phyloP scores from a whole-genome alignment of 257 asterid species.

The Forsythia suspensa region DNA sequence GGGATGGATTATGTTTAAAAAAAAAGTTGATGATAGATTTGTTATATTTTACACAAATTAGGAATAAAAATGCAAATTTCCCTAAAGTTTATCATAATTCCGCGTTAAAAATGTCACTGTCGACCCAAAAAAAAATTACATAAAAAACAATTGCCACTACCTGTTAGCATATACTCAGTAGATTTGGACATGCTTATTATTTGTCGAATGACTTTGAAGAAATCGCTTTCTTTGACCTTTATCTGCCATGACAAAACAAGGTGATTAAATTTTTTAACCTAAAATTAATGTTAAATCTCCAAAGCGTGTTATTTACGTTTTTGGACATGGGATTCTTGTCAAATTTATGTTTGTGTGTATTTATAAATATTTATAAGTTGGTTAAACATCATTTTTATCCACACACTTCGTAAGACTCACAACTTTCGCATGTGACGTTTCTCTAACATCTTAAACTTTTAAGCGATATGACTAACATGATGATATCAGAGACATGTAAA shows the following conservation, averaged over 20 bases:
- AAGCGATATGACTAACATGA: too few relatives aligned
- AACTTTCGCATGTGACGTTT: too few relatives aligned
- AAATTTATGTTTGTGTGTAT: too few relatives aligned
- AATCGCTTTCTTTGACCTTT: slow-evolving; percentile 7
- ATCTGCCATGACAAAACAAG: slow-evolving; percentile 13
- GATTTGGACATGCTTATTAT: not conserved
- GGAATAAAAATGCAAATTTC: too few relatives aligned
- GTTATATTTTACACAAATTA: too few relatives aligned
- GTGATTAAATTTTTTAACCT: not conserved
- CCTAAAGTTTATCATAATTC: not conserved
- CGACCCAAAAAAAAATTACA: not conserved
- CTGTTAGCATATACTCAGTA: not conserved
- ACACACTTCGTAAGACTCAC: too few relatives aligned
- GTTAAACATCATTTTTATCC: too few relatives aligned
- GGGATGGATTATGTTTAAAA: too few relatives aligned
- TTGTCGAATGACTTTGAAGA: slow-evolving; percentile 13
- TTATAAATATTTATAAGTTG: too few relatives aligned
- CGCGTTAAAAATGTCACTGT: not conserved
- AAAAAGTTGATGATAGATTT: too few relatives aligned
- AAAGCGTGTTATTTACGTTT: not conserved
- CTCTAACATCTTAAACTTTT: too few relatives aligned
- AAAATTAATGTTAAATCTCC: not conserved
- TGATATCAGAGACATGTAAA: too few relatives aligned
- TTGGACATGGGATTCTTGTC: not conserved
- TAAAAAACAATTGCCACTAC: not conserved